Percentiles rank a stretch among this genome's conserved stretches.
phyloP scores from a whole-genome alignment of 129 eudicot genomes.

The Deinandra increscens region DNA sequence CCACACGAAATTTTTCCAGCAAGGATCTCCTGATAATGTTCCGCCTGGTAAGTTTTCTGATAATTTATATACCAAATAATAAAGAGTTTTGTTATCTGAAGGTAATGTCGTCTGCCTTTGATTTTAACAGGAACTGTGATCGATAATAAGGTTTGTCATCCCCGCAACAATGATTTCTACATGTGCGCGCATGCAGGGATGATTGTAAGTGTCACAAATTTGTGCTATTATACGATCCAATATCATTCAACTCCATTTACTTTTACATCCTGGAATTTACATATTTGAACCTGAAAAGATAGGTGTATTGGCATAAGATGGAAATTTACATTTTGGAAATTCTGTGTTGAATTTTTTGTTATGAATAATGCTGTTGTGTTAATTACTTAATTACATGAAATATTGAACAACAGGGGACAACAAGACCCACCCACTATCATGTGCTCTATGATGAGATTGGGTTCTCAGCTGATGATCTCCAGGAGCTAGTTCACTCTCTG shows the following conservation, averaged over 20 bases:
- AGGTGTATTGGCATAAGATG: not conserved
- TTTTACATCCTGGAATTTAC: not conserved
- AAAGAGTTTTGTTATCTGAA: not conserved
- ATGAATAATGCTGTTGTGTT: not conserved
- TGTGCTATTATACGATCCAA: not conserved
- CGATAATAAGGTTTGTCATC: conserved; percentile 72
- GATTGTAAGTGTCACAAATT: conserved; percentile 48
- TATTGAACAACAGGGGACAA: conserved; percentile 57
- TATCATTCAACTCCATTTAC: not conserved
- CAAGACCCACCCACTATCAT: conserved; percentile 87
- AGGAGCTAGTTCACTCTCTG: conserved; percentile 73
- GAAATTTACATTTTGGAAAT: not conserved
- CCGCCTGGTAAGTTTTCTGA: conserved; percentile 52
- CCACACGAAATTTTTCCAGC: conserved; percentile 76
- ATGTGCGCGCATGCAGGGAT: conserved; percentile 72
- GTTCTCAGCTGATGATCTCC: conserved; percentile 71
- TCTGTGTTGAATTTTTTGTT: not conserved
- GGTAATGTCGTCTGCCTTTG: not conserved
- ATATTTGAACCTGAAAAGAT: not conserved
- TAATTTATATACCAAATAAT: not conserved
- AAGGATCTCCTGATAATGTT: conserved; percentile 64
- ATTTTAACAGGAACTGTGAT: conserved; percentile 61
- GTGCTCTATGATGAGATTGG: conserved; percentile 77
- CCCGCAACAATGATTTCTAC: conserved; percentile 63
- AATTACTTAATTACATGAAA: not conserved